phyloP scores from a whole-genome alignment of 2,329 filamentous ascomycete species.

The Colletotrichum tamarilloi region DNA sequence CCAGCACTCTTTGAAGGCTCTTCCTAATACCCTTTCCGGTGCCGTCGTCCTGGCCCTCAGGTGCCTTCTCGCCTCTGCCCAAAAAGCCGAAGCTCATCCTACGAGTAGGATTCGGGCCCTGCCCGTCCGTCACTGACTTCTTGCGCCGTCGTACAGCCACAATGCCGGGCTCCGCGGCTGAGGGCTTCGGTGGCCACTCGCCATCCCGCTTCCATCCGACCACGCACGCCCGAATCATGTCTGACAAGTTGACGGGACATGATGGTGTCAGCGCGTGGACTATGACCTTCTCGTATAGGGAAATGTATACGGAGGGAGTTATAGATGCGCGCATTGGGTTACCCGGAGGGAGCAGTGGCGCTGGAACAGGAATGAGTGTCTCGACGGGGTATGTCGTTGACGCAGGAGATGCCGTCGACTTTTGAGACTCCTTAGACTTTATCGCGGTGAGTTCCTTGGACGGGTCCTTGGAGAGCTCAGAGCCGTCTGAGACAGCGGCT shows the following conservation, averaged over 20 bases:
- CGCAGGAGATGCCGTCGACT: slow-evolving; percentile 39
- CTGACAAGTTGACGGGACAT: slow-evolving; percentile 87
- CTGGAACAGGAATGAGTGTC: slow-evolving; percentile 76
- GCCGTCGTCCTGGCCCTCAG: slow-evolving; percentile 45
- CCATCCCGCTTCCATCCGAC: slow-evolving; percentile 93
- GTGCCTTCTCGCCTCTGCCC: slow-evolving; percentile 48
- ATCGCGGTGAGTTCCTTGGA: slow-evolving; percentile 46
- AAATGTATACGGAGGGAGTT: slow-evolving; percentile 77
- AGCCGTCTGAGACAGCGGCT: slow-evolving; percentile 54
- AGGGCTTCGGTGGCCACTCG: slow-evolving; percentile 84
- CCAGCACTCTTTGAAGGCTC: slow-evolving; percentile 59
- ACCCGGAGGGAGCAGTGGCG: slow-evolving; percentile 76
- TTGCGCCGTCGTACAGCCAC: slow-evolving; percentile 55
- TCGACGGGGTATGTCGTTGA: slow-evolving; percentile 60
- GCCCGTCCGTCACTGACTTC: slow-evolving; percentile 39
- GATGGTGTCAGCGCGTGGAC: slow-evolving; percentile 82
- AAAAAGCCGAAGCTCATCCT: slow-evolving; percentile 61
- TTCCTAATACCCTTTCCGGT: slow-evolving; percentile 55
- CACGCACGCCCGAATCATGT: slow-evolving; percentile 84
- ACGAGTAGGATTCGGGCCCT: slow-evolving; percentile 45
- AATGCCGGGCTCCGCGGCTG: slow-evolving; percentile 55
- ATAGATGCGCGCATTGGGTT: slow-evolving; percentile 85
- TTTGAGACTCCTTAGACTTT: slow-evolving; percentile 47
- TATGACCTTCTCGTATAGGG: slow-evolving; percentile 91
- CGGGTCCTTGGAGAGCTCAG: slow-evolving; percentile 53